Conservation (phyloP, 306 rosid genomes). For the Casuarina glauca region DNA sequence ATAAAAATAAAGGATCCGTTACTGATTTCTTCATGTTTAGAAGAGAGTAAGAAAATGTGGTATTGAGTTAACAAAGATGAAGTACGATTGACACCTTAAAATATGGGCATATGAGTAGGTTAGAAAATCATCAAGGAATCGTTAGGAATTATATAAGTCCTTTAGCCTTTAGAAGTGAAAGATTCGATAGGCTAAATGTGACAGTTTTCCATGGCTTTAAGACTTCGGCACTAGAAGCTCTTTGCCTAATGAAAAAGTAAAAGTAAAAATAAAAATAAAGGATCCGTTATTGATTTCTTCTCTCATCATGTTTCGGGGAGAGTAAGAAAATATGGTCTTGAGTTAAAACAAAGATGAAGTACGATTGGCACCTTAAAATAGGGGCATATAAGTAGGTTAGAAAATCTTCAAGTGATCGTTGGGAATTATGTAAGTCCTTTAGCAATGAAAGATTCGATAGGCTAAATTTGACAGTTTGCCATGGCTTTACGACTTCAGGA, state of each 20-base stretch:
- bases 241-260: no score
- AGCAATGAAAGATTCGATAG: background rate
- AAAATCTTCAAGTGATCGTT: background rate
- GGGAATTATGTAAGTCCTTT: background rate
- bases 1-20: no score
- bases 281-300: no score
- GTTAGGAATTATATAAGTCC: background rate
- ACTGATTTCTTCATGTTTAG: no score
- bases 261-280: no score
- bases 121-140: background rate
- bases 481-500: background rate
- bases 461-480: background rate
- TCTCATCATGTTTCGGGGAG: no score
- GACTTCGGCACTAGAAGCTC: background rate
- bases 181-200: background rate
- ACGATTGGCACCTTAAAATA: background rate
- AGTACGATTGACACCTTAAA: no score
- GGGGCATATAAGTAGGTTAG: background rate
- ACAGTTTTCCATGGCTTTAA: background rate
- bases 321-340: no score
- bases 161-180: no score
- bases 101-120: background rate
- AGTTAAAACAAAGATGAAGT: no score
- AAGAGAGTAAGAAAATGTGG: no score
- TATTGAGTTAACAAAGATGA: no score